Base-by-base conservation (phyloP, 2,329 filamentous ascomycete genomes). In the Cylindrodendrum hubeiense region DNA sequence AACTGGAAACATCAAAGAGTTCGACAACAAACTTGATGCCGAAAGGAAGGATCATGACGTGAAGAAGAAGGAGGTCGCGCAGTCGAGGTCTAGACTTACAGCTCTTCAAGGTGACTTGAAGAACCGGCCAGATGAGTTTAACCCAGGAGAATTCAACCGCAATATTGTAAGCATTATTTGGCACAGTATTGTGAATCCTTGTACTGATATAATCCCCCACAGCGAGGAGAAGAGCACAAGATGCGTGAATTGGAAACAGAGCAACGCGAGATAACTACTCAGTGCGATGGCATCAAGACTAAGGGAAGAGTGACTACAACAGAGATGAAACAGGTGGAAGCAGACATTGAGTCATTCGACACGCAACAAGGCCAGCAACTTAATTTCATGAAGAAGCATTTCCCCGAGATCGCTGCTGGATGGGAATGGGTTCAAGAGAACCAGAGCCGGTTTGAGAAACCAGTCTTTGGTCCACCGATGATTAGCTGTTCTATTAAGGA, bases 401-500 rank as follows among this genome's bases (percentile, higher is more conserved):
- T 90, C 12, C 76, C 76, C 0, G 92, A 98, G 61, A 89, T 91
- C 3, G 86, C 87, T 12, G 82, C 77, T 69, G 94, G 90, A 2
- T 97, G 93, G 90, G 85, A 90, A 44, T 99, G 95, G 95, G 86
- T 98, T 55, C 87, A 93, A 74, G 78, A 89, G 3, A 89, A 99
- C 76, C 86, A 86, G 64, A 76, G 85, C 59, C 79, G 86, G 52
- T 96, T 98, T 68, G 87, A 92, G 74, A 89, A 91, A 69, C 86
- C 91, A 63, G 90, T 98, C 5, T 94, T 92, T 75, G 94, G 93
- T 0, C 95, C 95, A 6, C 90, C 95, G 0, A 88, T 96, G 74
- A 83, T 97, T 33, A 91, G 87, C 63, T 97, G 94, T 79, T 92
- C 91, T 0, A 82, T 97, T 57, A 94, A 91, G 70, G 89, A 97